A percentile compares a stretch with the other conserved stretches of the same genome.
phyloP scores from a whole-genome alignment of 2,329 filamentous ascomycete genomes.

The Pseudodiploospora longispora region DNA sequence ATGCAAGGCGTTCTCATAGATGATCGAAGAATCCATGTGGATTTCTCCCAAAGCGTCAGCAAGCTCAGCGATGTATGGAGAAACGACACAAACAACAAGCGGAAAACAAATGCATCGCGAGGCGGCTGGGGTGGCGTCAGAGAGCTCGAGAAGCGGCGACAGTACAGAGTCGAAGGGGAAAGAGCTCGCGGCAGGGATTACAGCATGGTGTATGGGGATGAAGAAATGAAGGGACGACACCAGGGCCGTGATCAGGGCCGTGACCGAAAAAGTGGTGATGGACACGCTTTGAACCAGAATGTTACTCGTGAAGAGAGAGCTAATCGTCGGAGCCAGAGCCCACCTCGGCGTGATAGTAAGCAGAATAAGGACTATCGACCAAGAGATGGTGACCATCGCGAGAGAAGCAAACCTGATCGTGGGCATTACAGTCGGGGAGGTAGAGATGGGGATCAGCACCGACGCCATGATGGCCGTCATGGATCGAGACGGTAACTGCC shows the following conservation, averaged over 20 bases:
- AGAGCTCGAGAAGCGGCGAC: conserved; percentile 79
- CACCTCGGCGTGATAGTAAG: conserved; percentile 22
- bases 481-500: background rate
- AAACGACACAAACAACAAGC: conserved; percentile 74
- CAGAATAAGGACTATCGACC: conserved; percentile 23
- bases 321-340: conserved; percentile 34
- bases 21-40: conserved; percentile 93
- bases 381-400: conserved; percentile 19
- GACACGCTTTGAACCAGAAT: background rate
- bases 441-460: conserved; percentile 22
- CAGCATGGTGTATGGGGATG: conserved; percentile 73
- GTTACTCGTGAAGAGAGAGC: background rate
- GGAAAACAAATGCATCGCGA: conserved; percentile 45
- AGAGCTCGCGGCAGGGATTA: conserved; percentile 45
- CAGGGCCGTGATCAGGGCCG: conserved; percentile 27
- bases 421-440: conserved; percentile 10
- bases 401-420: conserved; percentile 14
- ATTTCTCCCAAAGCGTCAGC: conserved; percentile 92
- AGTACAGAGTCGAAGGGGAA: conserved; percentile 67
- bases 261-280: conserved; percentile 15
- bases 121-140: conserved; percentile 89
- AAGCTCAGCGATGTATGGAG: conserved; percentile 88
- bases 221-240: conserved; percentile 51
- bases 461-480: conserved; percentile 5
- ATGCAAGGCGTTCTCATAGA: conserved; percentile 98